Conservation (phyloP, 192 early-diverging fungal species). For the Umbelopsis sp. region DNA sequence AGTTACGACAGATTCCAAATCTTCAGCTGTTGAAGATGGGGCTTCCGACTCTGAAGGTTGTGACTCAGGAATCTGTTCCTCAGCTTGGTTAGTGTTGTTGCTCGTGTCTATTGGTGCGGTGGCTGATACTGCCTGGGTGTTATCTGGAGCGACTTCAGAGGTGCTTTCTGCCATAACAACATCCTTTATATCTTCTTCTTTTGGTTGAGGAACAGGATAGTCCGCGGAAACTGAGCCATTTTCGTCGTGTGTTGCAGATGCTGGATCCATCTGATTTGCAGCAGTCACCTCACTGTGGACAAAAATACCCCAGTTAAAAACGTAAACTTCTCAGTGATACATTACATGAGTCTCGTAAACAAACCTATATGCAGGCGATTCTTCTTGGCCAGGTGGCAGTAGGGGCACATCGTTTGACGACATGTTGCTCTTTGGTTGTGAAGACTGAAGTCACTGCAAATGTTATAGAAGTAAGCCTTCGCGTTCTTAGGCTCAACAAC, state of each 20-base stretch:
- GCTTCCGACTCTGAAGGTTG: neutral
- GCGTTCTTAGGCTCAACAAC: neutral
- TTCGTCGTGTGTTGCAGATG: neutral
- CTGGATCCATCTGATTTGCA: slow-evolving; percentile 7
- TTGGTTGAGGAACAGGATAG: neutral
- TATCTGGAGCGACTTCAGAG: neutral
- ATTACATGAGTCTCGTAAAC: neutral
- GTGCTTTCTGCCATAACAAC: neutral
- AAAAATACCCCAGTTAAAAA: neutral
- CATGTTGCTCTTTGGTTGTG: slow-evolving; percentile 19
- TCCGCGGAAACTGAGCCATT: neutral
- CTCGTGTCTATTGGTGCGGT: neutral
- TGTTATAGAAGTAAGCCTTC: neutral
- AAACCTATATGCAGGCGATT: neutral
- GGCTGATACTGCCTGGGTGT: neutral
- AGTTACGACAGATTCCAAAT: neutral
- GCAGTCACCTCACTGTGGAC: slow-evolving; percentile 11
- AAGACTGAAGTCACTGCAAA: slow-evolving; percentile 13
- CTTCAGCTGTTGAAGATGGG: neutral
- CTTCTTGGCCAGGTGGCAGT: neutral
- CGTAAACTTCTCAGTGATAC: neutral
- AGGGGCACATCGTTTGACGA: neutral
- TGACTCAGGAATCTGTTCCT: neutral
- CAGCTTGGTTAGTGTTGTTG: neutral
- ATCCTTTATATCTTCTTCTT: neutral